These are phyloP conservation scores for Sporodiniella umbellata DNA, from an alignment of 371 early-diverging fungal genomes.

Conservation along the genomic window DNA sequence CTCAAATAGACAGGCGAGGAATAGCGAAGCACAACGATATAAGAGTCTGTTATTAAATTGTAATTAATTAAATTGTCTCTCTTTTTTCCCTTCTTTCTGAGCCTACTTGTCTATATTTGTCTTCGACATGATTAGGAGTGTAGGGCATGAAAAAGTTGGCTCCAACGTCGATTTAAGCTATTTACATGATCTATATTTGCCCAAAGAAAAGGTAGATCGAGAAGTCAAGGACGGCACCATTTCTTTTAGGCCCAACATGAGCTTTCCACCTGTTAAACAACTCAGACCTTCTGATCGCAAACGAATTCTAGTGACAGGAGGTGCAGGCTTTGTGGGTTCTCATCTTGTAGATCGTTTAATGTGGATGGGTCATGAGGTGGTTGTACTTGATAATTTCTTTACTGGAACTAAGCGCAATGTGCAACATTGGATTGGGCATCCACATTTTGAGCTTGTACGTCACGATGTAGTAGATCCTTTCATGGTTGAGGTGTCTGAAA, in stretches of 20 bases:
- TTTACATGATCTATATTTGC: conserved; percentile 47
- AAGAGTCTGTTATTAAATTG: too few species aligned
- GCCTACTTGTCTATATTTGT: too few species aligned
- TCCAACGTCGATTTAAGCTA: conserved; percentile 38
- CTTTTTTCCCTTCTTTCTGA: too few species aligned
- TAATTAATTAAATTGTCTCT: too few species aligned
- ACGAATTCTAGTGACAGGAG: conserved; percentile 86
- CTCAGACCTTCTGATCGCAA: conserved; percentile 57
- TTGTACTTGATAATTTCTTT: conserved; percentile 85
- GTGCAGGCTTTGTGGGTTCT: conserved; percentile 89
- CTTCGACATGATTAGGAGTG: conserved; percentile 24
- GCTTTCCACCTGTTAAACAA: conserved; percentile 55
- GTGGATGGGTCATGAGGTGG: conserved; percentile 86
- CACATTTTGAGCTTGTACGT: conserved; percentile 79
- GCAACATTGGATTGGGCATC: conserved; percentile 86
- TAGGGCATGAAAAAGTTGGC: conserved; percentile 46
- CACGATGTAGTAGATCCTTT: conserved; percentile 86
- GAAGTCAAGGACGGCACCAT: conserved; percentile 39
- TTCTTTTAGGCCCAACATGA: conserved; percentile 39
- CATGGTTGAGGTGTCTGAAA: conserved; percentile 83
- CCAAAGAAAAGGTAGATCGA: conserved; percentile 29
- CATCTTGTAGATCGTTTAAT: conserved; percentile 85
- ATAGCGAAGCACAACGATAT: too few species aligned
- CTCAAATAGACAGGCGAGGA: too few species aligned
- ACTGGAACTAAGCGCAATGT: conserved; percentile 73